Evolutionary conservation across 352 stramenopile genomes (phyloP).

Genomic region (Pythium periplocum): DNA sequence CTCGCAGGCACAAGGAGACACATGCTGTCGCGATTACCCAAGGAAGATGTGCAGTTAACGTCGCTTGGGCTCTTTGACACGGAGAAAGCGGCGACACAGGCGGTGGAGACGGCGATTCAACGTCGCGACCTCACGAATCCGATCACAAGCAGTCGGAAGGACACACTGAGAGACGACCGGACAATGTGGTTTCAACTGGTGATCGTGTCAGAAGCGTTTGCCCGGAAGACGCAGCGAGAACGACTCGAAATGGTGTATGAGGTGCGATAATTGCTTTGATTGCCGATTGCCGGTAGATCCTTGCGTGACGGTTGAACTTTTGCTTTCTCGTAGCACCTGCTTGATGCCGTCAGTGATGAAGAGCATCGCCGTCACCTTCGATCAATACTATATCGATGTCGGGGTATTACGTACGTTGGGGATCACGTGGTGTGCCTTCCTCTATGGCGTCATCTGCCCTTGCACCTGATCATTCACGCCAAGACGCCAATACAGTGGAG

Average conservation of each 20-base stretch:
- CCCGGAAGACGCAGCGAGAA: slow-evolving; percentile 35
- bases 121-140: slow-evolving; percentile 19
- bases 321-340: too few relatives aligned
- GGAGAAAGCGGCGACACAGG: slow-evolving; percentile 35
- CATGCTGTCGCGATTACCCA: slow-evolving; percentile 24
- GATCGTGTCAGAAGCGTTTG: slow-evolving; percentile 48
- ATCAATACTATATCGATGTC: background rate
- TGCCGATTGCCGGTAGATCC: too few relatives aligned
- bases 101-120: slow-evolving; percentile 24
- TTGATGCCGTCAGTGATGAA: too few relatives aligned
- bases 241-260: slow-evolving; percentile 44
- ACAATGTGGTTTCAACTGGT: slow-evolving; percentile 39
- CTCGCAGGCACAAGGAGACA: slow-evolving; percentile 24
- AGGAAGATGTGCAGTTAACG: slow-evolving; percentile 40
- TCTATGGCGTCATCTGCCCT: slow-evolving; percentile 33
- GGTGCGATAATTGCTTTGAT: background rate
- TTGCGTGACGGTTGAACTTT: too few relatives aligned
- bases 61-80: slow-evolving; percentile 56
- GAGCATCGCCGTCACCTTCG: too few relatives aligned
- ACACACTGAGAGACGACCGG: slow-evolving; percentile 21
- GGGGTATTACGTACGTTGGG: slow-evolving; percentile 32
- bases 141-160: slow-evolving; percentile 7
- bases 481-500: slow-evolving; percentile 48
- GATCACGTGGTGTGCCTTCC: slow-evolving; percentile 28
- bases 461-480: slow-evolving; percentile 36